Percentiles rank a stretch among this genome's conserved stretches.
phyloP scores from a whole-genome alignment of 2,329 filamentous ascomycete species.

The Diaporthe sp. region DNA sequence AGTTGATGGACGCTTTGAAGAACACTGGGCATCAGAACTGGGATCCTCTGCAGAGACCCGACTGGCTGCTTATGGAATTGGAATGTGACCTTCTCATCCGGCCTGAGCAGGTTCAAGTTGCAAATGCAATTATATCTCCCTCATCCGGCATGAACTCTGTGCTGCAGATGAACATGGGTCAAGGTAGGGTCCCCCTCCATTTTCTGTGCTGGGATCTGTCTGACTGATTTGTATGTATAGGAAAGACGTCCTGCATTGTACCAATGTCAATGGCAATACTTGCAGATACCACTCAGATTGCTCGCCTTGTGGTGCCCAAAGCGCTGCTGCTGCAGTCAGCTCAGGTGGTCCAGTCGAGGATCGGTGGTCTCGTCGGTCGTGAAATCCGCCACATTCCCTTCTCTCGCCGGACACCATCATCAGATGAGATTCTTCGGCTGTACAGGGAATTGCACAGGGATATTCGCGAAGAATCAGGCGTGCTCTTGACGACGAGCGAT shows the following conservation, averaged over 20 bases:
- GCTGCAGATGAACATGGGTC: conserved; percentile 76
- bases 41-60: conserved; percentile 64
- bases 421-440: conserved; percentile 47
- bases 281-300: conserved; percentile 58
- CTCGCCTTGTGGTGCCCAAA: conserved; percentile 68
- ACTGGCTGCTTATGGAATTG: conserved; percentile 77
- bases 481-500: conserved; percentile 73
- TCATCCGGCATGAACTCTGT: conserved; percentile 67
- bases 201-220: not conserved
- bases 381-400: conserved; percentile 70
- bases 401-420: conserved; percentile 61
- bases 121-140: conserved; percentile 69
- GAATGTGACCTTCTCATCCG: conserved; percentile 74
- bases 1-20: conserved; percentile 55
- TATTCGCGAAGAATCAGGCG: conserved; percentile 57
- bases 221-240: conserved; percentile 45
- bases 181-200: conserved; percentile 53
- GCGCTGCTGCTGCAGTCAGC: conserved; percentile 69
- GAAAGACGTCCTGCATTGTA: conserved; percentile 70
- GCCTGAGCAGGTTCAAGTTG: conserved; percentile 72
- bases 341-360: conserved; percentile 64
- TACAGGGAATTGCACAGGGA: conserved; percentile 55
- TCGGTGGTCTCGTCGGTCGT: conserved; percentile 67
- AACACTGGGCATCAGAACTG: conserved; percentile 69
- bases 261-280: conserved; percentile 63